phyloP scores from a whole-genome alignment of 2,329 filamentous ascomycete genomes.

The Colletotrichum cereale region DNA sequence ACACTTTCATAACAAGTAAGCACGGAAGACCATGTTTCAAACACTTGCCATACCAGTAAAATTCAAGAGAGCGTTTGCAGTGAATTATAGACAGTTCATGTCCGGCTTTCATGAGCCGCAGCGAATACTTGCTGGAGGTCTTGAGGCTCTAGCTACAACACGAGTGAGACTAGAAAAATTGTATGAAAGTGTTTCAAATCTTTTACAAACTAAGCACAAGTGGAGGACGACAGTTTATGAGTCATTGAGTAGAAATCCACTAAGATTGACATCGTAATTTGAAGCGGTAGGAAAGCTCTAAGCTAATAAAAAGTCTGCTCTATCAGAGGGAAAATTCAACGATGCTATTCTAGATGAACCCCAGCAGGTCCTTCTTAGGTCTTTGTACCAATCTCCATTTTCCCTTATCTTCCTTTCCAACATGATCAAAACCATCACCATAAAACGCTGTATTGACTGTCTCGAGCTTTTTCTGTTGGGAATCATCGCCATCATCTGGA shows the following conservation, averaged over 20 bases:
- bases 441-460: not conserved
- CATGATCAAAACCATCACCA: not conserved
- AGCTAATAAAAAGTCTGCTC: not conserved
- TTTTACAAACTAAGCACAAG: not conserved
- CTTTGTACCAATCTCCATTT: slow-evolving; percentile 9
- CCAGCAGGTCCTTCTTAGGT: slow-evolving; percentile 26
- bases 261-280: not conserved
- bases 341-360: slow-evolving; percentile 13
- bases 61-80: not conserved
- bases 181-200: not conserved
- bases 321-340: not conserved
- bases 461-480: not conserved
- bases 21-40: too few relatives aligned
- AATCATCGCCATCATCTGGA: not conserved
- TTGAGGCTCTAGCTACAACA: not conserved
- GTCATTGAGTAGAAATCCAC: not conserved
- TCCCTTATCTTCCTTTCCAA: not conserved
- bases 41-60: not conserved
- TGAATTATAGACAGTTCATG: not conserved
- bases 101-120: not conserved
- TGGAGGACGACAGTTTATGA: too few relatives aligned
- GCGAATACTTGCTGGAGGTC: not conserved
- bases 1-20: too few relatives aligned
- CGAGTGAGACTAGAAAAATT: not conserved
- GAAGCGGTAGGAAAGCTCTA: not conserved